Evolutionary conservation across 768 basidiomycete genomes (phyloP).

Genomic region (Galerina sulciceps): DNA sequence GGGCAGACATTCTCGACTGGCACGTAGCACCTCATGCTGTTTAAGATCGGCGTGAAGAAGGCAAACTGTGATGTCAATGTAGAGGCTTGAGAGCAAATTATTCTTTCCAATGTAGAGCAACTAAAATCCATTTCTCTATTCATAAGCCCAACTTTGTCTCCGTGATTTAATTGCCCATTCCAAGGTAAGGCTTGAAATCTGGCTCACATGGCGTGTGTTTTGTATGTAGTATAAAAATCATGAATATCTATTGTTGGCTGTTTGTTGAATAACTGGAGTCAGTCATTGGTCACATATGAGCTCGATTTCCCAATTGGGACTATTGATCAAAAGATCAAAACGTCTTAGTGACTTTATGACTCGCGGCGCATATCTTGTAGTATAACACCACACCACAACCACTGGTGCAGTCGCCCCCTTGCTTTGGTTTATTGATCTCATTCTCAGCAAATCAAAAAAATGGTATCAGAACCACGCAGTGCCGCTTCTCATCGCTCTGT

Average conservation of each 20-base stretch:
- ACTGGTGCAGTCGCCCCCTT: background rate
- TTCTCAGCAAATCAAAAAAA: conserved; percentile 23
- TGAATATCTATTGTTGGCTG: no score
- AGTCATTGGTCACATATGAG: background rate
- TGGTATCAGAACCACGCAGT: conserved; percentile 45
- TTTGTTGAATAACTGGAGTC: background rate
- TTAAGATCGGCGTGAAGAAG: background rate
- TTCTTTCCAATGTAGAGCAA: no score
- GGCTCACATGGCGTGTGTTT: no score
- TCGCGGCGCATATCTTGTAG: conserved; percentile 18
- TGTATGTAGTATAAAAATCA: no score
- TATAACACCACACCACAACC: background rate
- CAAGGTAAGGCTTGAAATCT: no score
- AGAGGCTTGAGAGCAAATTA: background rate
- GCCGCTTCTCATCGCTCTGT: conserved; percentile 59
- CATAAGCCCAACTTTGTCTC: no score
- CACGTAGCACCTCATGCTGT: conserved; percentile 58
- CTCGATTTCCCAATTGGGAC: conserved; percentile 22
- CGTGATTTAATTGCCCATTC: no score
- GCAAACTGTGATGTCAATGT: conserved; percentile 2
- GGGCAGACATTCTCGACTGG: conserved; percentile 95
- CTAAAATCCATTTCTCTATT: no score
- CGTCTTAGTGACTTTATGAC: conserved; percentile 28
- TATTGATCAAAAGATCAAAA: conserved; percentile 23
- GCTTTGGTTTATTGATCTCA: background rate